phyloP scores from a whole-genome alignment of 108 stramenopile genomes.

The Discostella pseudostelligera region DNA sequence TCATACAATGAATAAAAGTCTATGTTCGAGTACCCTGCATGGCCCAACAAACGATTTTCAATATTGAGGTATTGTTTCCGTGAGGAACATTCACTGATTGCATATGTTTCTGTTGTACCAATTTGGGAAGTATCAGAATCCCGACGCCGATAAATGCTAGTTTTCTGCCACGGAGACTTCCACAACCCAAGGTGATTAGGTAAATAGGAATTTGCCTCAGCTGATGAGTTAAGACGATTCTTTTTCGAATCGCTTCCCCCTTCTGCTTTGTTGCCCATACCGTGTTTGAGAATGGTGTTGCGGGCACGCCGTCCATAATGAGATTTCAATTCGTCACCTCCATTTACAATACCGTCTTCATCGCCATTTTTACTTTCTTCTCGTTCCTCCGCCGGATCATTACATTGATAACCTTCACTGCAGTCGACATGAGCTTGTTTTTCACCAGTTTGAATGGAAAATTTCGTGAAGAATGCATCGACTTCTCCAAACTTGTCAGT shows the following conservation, averaged over 20 bases:
- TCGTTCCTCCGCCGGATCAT: neutral
- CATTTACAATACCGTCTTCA: neutral
- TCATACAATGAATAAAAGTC: constrained; percentile 79
- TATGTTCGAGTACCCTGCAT: constrained; percentile 63
- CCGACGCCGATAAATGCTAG: constrained; percentile 1
- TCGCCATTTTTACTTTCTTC: neutral
- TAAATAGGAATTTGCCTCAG: constrained; percentile 9
- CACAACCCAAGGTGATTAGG: constrained; percentile 27
- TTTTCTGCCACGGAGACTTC: constrained; percentile 41
- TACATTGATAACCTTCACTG: neutral
- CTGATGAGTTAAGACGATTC: neutral
- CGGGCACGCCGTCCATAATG: neutral
- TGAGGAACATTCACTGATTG: neutral
- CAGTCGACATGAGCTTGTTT: neutral
- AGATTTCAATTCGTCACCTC: neutral
- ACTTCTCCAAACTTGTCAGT: constrained; percentile 15
- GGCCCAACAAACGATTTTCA: constrained; percentile 53
- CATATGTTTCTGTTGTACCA: neutral
- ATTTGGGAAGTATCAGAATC: neutral
- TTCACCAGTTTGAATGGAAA: constrained; percentile 26
- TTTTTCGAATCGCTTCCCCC: constrained; percentile 6
- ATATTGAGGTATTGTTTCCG: constrained; percentile 6
- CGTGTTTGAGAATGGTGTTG: neutral
- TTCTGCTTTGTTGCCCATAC: constrained; percentile 3
- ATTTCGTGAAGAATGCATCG: constrained; percentile 39